phyloP scores from a whole-genome alignment of 495 filamentous ascomycete species.

The Clavariopsis aquatica region DNA sequence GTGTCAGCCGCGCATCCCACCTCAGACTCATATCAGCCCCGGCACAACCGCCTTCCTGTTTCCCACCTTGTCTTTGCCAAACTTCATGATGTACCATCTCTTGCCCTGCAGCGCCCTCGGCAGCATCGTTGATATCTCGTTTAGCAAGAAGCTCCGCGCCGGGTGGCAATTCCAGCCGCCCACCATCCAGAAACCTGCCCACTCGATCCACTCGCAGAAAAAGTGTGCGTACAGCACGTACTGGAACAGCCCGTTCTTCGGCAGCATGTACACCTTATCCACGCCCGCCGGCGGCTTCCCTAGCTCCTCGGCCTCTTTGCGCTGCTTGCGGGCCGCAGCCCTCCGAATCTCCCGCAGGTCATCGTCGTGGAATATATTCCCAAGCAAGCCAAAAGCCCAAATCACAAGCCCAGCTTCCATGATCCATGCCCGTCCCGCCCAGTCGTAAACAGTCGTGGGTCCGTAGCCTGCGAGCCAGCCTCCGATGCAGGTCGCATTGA shows the following conservation, averaged over 20 bases:
- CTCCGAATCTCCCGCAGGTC: slow-evolving; percentile 75
- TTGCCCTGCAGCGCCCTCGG: slow-evolving; percentile 81
- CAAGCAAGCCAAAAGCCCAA: slow-evolving; percentile 69
- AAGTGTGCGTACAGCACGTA: slow-evolving; percentile 90
- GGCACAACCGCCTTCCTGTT: slow-evolving; percentile 81
- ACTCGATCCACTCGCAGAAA: slow-evolving; percentile 93
- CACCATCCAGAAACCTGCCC: slow-evolving; percentile 82
- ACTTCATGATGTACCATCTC: slow-evolving; percentile 84
- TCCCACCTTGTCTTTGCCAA: slow-evolving; percentile 76
- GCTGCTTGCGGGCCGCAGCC: slow-evolving; percentile 54
- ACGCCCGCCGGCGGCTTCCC: slow-evolving; percentile 48
- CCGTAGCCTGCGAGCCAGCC: slow-evolving; percentile 81
- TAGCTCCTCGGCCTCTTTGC: slow-evolving; percentile 44
- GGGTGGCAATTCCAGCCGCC: slow-evolving; percentile 62
- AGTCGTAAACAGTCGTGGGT: slow-evolving; percentile 59
- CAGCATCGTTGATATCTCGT: slow-evolving; percentile 86
- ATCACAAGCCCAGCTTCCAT: slow-evolving; percentile 59
- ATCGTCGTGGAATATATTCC: slow-evolving; percentile 83
- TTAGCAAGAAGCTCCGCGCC: slow-evolving; percentile 76
- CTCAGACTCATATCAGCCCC: slow-evolving; percentile 57
- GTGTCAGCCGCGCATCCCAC: neutral
- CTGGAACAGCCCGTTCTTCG: slow-evolving; percentile 76
- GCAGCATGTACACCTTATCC: slow-evolving; percentile 89
- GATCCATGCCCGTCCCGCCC: slow-evolving; percentile 54
- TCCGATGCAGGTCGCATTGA: slow-evolving; percentile 74